Base-by-base conservation (phyloP, 176 grass and related monocot species). In the Elaeis guineensis region DNA sequence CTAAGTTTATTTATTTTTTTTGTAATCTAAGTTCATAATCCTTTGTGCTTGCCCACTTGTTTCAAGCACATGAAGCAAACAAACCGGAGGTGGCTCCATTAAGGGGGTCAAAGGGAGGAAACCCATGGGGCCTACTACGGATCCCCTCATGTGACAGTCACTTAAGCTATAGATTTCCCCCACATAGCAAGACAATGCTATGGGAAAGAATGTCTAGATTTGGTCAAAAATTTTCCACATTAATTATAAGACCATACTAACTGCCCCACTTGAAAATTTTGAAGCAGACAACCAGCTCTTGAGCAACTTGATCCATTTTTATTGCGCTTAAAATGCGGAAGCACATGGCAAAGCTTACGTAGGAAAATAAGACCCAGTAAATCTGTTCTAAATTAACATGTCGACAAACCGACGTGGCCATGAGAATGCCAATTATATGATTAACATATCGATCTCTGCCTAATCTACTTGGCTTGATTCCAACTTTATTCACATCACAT, bases 141-240 rank as follows among this genome's bases (percentile, higher is more conserved):
- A 39, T 25, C 26, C 58, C 57, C 26, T 39, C 58, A 61, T 59
- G 57, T 59, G 25, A 59, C 22, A 25, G 22, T 59, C 57, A 59
- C 57, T 59, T 17, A 3, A 59, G 14, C 21, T 59, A 30, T 59
- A 30, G 4, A 19, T 68, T 62, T 56, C 69, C 55, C 48, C 61
- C 77, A 58, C 75, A 75, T 78, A 75, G 23, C 35, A 86, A 61
- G 25, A 61, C 25, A 19, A 61, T 18, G 26, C 58, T n/a, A 61
- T 18, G 55, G 29, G 17, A 35, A 61, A n/a, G 58, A 61, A 61
- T 61, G 58, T 39, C 25, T n/a, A n/a, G 25, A 61, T 39, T 16
- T 26, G 17, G 25, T 17, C 28, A n/a, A 61, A 39, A 17, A 14
- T 21, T 63, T 30, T 61, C n/a, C 58, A 61, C 18, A 17, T 63